These are phyloP conservation scores for Huiozyma naganishii DNA, from an alignment of 805 yeast genomes.

Conservation along the genomic window DNA sequence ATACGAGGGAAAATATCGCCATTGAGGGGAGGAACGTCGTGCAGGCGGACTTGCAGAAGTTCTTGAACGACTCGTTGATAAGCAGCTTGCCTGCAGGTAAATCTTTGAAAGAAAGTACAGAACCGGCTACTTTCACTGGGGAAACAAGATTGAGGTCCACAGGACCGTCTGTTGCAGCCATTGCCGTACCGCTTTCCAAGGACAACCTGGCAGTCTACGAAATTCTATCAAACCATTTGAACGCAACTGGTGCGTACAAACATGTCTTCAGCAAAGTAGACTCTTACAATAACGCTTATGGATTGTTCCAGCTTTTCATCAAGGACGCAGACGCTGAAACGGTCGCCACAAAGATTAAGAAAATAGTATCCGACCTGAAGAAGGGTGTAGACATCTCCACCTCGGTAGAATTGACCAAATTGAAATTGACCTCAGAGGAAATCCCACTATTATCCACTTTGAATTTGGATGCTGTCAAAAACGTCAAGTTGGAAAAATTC, in stretches of 20 bases:
- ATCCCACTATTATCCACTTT: slow-evolving; percentile 24
- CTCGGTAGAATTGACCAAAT: slow-evolving; percentile 45
- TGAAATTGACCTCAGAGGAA: slow-evolving; percentile 34
- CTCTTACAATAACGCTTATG: slow-evolving; percentile 70
- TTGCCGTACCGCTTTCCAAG: slow-evolving; percentile 65
- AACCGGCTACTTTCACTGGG: slow-evolving; percentile 45
- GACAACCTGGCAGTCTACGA: slow-evolving; percentile 57
- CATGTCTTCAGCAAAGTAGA: slow-evolving; percentile 43
- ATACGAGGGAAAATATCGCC: slow-evolving; percentile 59
- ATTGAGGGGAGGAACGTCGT: slow-evolving; percentile 66
- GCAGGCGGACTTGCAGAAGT: slow-evolving; percentile 55
- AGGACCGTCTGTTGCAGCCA: slow-evolving; percentile 61
- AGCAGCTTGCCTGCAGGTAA: slow-evolving; percentile 50
- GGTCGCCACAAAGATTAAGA: slow-evolving; percentile 52
- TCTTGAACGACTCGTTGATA: slow-evolving; percentile 56
- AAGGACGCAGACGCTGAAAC: slow-evolving; percentile 46
- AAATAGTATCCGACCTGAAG: slow-evolving; percentile 43
- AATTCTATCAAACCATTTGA: slow-evolving; percentile 57
- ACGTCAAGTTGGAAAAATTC: slow-evolving; percentile 47
- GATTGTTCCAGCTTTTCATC: slow-evolving; percentile 65
- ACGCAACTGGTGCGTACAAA: slow-evolving; percentile 41
- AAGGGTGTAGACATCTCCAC: slow-evolving; percentile 46
- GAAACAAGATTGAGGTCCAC: slow-evolving; percentile 56
- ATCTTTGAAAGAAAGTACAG: slow-evolving; percentile 31
- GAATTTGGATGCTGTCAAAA: slow-evolving; percentile 31